A percentile compares a stretch with the other conserved stretches of the same genome.
These are phyloP conservation scores for Ramularia endophylla DNA, from an alignment of 2,329 filamentous ascomycete genomes.

Conservation along the genomic window DNA sequence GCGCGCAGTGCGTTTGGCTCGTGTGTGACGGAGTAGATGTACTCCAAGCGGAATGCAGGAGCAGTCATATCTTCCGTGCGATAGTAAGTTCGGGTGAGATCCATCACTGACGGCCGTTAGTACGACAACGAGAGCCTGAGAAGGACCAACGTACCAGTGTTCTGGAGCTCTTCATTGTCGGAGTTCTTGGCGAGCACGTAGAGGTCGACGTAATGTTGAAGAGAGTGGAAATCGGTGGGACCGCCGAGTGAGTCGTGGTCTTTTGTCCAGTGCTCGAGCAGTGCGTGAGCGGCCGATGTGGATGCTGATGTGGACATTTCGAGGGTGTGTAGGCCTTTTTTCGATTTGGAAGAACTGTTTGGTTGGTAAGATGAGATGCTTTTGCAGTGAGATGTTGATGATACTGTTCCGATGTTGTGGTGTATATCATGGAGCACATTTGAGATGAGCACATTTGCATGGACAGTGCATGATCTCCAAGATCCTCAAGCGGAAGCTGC, in stretches of 20 bases:
- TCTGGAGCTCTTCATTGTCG: conserved; percentile 26
- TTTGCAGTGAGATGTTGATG: no score
- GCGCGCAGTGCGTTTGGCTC: conserved; percentile 26
- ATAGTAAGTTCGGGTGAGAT: conserved; percentile 31
- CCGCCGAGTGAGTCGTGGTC: conserved; percentile 23
- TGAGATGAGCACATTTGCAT: no score
- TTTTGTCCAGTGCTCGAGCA: conserved; percentile 30
- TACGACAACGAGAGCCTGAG: background rate
- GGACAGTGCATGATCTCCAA: no score
- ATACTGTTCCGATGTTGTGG: no score
- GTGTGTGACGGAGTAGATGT: conserved; percentile 29
- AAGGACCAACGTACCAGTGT: conserved; percentile 19
- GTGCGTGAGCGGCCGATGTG: conserved; percentile 4
- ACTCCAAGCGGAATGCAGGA: conserved; percentile 32
- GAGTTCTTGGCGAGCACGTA: conserved; percentile 29
- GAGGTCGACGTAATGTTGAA: conserved; percentile 31
- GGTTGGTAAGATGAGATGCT: no score
- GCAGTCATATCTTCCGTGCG: conserved; percentile 28
- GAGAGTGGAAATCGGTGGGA: conserved; percentile 30
- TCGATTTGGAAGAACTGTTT: no score
- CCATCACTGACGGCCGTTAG: conserved; percentile 22
- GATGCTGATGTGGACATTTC: no score
- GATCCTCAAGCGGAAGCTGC: no score
- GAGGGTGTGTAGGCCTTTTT: no score
- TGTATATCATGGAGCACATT: no score